These are phyloP conservation scores for Fomitopsis pulvina DNA, from an alignment of 768 basidiomycete genomes.

Conservation along the genomic window DNA sequence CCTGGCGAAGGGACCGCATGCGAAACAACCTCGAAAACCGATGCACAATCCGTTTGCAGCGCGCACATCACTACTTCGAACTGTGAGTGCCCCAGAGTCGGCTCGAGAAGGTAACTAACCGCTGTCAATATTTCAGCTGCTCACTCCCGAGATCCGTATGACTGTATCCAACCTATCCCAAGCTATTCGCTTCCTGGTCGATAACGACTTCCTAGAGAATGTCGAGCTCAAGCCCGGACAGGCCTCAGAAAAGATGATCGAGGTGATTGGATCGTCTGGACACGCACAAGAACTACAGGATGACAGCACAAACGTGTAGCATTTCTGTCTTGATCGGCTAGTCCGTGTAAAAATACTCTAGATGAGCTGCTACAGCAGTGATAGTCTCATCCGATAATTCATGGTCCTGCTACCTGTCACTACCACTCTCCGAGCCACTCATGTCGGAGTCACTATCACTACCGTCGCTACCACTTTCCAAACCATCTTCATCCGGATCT, in stretches of 20 bases:
- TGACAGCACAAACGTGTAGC: too few relatives aligned
- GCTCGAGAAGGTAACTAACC: too few relatives aligned
- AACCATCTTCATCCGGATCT: conserved; percentile 43
- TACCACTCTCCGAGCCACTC: conserved; percentile 5
- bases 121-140: conserved; percentile 39
- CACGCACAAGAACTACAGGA: too few relatives aligned
- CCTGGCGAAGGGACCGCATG: conserved; percentile 17
- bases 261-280: conserved; percentile 41
- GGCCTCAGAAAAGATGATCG: conserved; percentile 54
- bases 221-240: conserved; percentile 82
- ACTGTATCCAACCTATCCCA: conserved; percentile 92
- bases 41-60: conserved; percentile 60
- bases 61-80: conserved; percentile 69
- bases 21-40: conserved; percentile 41
- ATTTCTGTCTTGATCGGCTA: too few relatives aligned
- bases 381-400: not conserved
- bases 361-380: too few relatives aligned
- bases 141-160: conserved; percentile 79
- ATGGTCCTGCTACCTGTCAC: conserved; percentile 2
- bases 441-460: conserved; percentile 8
- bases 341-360: too few relatives aligned
- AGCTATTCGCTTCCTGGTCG: conserved; percentile 83
- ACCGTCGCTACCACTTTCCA: conserved; percentile 15
- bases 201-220: conserved; percentile 77
- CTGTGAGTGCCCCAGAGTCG: too few relatives aligned